Base-by-base conservation (phyloP, 805 yeast genomes). In the Cyberlindnera xylosilytica region DNA sequence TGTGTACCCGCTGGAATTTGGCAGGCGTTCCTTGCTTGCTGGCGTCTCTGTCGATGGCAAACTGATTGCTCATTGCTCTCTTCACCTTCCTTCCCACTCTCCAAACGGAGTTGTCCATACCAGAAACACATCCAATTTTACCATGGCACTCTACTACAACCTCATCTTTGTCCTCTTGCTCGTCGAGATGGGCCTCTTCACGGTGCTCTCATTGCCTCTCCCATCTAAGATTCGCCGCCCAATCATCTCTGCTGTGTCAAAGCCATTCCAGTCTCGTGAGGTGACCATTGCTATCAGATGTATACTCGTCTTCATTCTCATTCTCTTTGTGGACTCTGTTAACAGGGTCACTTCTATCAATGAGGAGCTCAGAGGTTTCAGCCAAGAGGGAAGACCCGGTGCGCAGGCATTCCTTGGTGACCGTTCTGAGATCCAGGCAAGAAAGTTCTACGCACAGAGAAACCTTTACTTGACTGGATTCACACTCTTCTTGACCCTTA, bases 381-480 rank as follows among this genome's bases (percentile, higher is more conserved):
- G 56, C 4, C 18, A 22, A 9, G 38, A 34, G 2, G 51, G 37
- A 43, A 2, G 40, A 28, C 22, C 6, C 13, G 18, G 24, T 26
- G 10, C 29, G 6, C 29, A 8, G 12, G n/a, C 35, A 9, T 63
- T 66, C 35, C 56, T 61, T 30, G 58, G 65, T 36, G 91, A 86
- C 54, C 74, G 96, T 45, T 69, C 88, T 17, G 98, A 93, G 58
- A 73, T 86, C 42, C 89, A 85, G 64, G 93, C 97, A 18, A 79
- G 97, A 65, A 78, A 89, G 58, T 93, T 93, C 66, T 90, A 90
- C 60, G 88, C 97, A 17, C 99, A 93, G 69, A 81, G 99, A 69
- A 93, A 93, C 72, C 79, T 89, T 83, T 93, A 93, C 57, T 73
- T 93, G 38, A 88, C 97, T 53, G 99, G 99, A 1, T 88, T 90